Conservation (phyloP, 179 eudicot species). For the Drosera spatulata region DNA sequence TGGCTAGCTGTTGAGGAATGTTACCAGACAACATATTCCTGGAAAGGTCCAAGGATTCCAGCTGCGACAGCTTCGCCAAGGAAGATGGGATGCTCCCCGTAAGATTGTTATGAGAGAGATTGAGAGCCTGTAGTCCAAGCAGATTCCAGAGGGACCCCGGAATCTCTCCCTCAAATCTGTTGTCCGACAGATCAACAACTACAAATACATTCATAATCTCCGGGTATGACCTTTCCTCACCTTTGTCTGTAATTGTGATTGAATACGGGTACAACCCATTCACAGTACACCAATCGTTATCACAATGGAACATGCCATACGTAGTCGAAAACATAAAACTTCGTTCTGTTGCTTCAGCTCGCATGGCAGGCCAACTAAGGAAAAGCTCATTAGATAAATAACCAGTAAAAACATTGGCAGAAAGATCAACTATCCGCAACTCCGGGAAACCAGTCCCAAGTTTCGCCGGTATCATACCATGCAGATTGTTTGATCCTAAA, state of each 20-base stretch:
- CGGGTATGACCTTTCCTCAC: too few relatives aligned
- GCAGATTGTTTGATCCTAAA: constrained; percentile 18
- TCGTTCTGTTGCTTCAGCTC: not conserved
- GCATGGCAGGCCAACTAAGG: not conserved
- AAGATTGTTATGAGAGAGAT: constrained; percentile 28
- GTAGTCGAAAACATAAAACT: too few relatives aligned
- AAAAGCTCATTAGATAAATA: not conserved
- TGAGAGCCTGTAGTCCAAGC: constrained; percentile 15
- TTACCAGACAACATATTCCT: constrained; percentile 18
- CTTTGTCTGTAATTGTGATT: too few relatives aligned
- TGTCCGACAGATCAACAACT: constrained; percentile 27
- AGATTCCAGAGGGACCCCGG: constrained; percentile 18
- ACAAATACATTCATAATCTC: not conserved
- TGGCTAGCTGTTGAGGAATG: constrained; percentile 16
- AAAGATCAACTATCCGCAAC: not conserved
- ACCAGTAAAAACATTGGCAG: not conserved
- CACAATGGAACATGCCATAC: not conserved
- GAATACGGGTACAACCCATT: not conserved
- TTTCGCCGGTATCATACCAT: constrained; percentile 8
- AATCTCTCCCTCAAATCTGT: constrained; percentile 24
- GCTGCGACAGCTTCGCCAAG: constrained; percentile 14
- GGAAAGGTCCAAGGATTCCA: constrained; percentile 31
- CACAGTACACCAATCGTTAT: not conserved
- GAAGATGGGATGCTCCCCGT: constrained; percentile 18
- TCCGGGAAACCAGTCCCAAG: not conserved